Percentiles rank a stretch among this genome's conserved stretches.
Evolutionary conservation across 202 grass and related monocot genomes (phyloP).

Genomic region (Panicum hallii): DNA sequence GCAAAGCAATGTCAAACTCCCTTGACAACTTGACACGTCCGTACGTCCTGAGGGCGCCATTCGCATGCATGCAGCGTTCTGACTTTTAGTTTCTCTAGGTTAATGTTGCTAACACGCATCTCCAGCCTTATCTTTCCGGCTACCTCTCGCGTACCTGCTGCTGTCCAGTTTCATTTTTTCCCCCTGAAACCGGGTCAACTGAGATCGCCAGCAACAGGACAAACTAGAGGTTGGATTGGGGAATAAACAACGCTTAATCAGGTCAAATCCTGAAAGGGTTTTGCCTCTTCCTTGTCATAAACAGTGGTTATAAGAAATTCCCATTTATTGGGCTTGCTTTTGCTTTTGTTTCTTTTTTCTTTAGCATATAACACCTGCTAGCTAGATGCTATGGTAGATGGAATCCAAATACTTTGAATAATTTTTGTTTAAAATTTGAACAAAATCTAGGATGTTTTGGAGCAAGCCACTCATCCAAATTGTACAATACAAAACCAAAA

Average conservation of each 20-base stretch:
- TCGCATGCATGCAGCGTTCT: constrained; percentile 3
- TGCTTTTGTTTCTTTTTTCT: background rate
- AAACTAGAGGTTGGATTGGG: background rate
- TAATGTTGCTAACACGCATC: constrained; percentile 21
- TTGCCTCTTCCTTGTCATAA: background rate
- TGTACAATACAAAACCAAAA: background rate
- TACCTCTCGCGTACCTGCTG: background rate
- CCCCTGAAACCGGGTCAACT: background rate
- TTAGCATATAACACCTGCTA: background rate
- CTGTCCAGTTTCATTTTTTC: background rate
- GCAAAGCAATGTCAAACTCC: background rate
- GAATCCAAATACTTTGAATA: too few species aligned
- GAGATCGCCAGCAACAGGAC: background rate
- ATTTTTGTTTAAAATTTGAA: background rate
- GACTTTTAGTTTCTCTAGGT: constrained; percentile 13
- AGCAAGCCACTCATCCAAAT: background rate
- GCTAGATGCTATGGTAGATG: background rate
- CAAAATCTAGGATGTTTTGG: background rate
- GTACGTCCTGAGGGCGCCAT: background rate
- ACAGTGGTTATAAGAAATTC: background rate
- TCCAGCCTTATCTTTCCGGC: constrained; percentile 12
- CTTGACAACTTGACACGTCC: background rate
- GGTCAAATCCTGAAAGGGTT: constrained; percentile 2
- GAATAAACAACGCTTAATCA: background rate
- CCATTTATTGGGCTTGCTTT: background rate